Evolutionary conservation across 257 asterid genomes (phyloP).

Genomic region (Solanum tarijense): DNA sequence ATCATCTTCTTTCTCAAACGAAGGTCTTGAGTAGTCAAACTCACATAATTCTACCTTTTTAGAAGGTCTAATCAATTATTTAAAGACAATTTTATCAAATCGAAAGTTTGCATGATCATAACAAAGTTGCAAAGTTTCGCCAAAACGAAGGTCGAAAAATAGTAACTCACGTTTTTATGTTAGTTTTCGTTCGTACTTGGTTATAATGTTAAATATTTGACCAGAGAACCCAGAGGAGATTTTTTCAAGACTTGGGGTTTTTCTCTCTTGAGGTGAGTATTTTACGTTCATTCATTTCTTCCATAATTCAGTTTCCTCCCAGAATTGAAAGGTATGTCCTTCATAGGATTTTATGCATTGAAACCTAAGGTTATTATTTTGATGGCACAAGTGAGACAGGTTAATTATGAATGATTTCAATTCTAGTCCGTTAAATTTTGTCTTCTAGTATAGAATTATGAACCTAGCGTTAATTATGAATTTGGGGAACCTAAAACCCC

Average conservation of each 20-base stretch:
- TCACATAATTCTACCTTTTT: no score
- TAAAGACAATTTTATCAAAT: no score
- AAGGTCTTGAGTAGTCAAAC: no score
- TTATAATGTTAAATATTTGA: no score
- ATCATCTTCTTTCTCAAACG: no score
- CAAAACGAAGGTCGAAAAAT: not conserved
- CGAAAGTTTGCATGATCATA: no score
- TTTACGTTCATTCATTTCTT: not conserved
- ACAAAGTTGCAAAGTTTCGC: no score
- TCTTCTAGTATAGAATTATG: not conserved
- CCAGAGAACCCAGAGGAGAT: not conserved
- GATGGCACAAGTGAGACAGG: not conserved
- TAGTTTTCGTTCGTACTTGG: not conserved
- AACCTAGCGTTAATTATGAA: not conserved
- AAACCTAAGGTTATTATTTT: not conserved
- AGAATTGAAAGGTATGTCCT: not conserved
- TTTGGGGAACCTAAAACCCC: not conserved
- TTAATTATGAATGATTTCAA: not conserved
- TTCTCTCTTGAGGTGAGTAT: not conserved
- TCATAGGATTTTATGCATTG: not conserved
- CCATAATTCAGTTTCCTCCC: not conserved
- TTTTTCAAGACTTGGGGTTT: no score
- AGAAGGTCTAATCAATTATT: not conserved
- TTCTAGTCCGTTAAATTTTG: not conserved
- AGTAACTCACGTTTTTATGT: not conserved